These are phyloP conservation scores for Omphalotus guepiniiformis DNA, from an alignment of 768 basidiomycete genomes.

Conservation along the genomic window DNA sequence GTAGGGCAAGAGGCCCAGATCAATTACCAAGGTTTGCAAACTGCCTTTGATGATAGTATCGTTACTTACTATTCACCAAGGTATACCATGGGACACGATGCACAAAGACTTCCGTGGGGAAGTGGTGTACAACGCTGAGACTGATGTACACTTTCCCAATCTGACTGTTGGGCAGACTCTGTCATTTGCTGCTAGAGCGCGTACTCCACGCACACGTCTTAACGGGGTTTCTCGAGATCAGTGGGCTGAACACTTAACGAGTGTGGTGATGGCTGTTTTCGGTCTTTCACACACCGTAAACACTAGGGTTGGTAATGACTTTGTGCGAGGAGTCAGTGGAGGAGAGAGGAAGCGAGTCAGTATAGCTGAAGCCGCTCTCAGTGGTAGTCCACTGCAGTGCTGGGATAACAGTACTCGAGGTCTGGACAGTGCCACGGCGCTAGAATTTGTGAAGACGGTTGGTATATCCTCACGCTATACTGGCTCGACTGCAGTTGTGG, in stretches of 20 bases:
- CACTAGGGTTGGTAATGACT: conserved; percentile 61
- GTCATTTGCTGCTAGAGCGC: conserved; percentile 48
- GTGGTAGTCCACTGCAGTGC: conserved; percentile 39
- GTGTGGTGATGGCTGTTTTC: conserved; percentile 51
- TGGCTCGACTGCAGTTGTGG: conserved; percentile 36
- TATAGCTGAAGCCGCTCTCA: conserved; percentile 46
- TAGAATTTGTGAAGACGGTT: conserved; percentile 43
- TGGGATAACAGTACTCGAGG: conserved; percentile 43
- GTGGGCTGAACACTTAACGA: conserved; percentile 31
- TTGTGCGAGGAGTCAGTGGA: conserved; percentile 50
- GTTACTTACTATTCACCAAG: conserved; percentile 15
- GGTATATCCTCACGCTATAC: conserved; percentile 36
- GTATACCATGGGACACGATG: conserved; percentile 42
- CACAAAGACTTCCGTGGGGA: conserved; percentile 42
- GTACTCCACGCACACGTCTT: conserved; percentile 33
- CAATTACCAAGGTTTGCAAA: conserved; percentile 7
- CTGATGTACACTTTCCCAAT: conserved; percentile 47
- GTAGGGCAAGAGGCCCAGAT: conserved; percentile 13
- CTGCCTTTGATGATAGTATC: neutral
- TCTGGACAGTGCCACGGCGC: conserved; percentile 27
- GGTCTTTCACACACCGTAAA: conserved; percentile 56
- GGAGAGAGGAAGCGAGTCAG: conserved; percentile 61
- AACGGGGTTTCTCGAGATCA: conserved; percentile 27
- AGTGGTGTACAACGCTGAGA: conserved; percentile 39
- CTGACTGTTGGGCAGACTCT: conserved; percentile 46